phyloP scores from a whole-genome alignment of 2,329 filamentous ascomycete genomes.

The Fusarium palustre region DNA sequence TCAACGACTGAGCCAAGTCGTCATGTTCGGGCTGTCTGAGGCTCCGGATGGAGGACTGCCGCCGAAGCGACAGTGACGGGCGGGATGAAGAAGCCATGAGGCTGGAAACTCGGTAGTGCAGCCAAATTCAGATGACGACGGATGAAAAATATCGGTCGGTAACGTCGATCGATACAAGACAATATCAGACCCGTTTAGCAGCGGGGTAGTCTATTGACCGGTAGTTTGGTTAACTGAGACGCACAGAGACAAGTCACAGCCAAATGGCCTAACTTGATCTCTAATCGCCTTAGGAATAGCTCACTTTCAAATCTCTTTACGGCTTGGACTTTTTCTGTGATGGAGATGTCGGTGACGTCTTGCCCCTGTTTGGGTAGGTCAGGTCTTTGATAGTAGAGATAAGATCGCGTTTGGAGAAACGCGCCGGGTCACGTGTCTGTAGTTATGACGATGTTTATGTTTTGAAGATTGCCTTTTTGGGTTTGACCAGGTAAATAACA shows the following conservation, averaged over 20 bases:
- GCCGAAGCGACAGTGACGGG: constrained; percentile 49
- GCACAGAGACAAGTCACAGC: constrained; percentile 26
- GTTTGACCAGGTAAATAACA: constrained; percentile 4
- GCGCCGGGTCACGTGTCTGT: constrained; percentile 33
- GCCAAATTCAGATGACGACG: constrained; percentile 30
- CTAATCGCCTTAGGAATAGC: constrained; percentile 36
- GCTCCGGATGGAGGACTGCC: constrained; percentile 51
- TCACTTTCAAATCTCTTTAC: constrained; percentile 4
- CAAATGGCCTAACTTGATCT: constrained; percentile 30
- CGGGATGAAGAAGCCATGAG: constrained; percentile 49
- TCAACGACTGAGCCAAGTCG: constrained; percentile 57
- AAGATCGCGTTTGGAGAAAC: constrained; percentile 36
- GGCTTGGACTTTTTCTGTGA: constrained; percentile 20
- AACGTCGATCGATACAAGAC: neutral
- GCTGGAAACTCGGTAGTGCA: constrained; percentile 1
- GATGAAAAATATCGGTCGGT: constrained; percentile 25
- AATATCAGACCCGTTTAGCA: neutral
- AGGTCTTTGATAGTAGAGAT: neutral
- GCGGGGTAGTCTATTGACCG: constrained; percentile 20
- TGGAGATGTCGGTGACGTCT: constrained; percentile 39
- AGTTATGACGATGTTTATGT: constrained; percentile 26
- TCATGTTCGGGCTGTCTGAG: constrained; percentile 45
- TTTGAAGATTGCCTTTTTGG: constrained; percentile 23
- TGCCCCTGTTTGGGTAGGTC: constrained; percentile 20
- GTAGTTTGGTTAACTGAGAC: constrained; percentile 16